phyloP scores from a whole-genome alignment of 2,329 filamentous ascomycete genomes.

The Pseudocercospora musae region DNA sequence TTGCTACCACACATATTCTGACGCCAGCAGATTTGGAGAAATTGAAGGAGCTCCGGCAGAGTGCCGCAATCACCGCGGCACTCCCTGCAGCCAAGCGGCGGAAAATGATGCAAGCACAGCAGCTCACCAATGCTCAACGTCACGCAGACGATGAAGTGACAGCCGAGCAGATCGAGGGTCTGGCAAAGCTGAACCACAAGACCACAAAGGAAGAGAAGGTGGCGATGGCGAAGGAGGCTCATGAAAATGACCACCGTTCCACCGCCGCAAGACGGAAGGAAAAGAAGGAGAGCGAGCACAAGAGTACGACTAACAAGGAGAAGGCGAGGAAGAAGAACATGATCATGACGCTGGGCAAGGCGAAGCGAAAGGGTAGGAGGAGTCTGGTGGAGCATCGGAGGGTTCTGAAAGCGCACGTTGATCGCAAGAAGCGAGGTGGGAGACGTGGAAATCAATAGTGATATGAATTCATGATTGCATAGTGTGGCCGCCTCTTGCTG shows the following conservation, averaged over 20 bases:
- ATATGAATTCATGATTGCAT: not conserved
- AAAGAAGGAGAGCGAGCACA: constrained; percentile 83
- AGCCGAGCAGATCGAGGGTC: constrained; percentile 85
- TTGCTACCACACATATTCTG: constrained; percentile 90
- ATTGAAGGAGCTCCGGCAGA: constrained; percentile 78
- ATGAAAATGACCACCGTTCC: constrained; percentile 67
- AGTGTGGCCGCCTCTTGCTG: no score
- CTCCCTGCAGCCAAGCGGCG: constrained; percentile 46
- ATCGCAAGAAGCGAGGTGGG: constrained; percentile 79
- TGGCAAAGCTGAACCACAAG: constrained; percentile 73
- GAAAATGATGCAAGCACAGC: constrained; percentile 32
- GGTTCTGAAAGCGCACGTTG: constrained; percentile 75
- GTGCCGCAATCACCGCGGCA: constrained; percentile 66
- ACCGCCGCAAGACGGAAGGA: constrained; percentile 80
- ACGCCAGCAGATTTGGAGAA: constrained; percentile 96
- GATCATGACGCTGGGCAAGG: constrained; percentile 95
- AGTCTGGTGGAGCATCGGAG: constrained; percentile 83
- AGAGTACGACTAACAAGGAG: constrained; percentile 96
- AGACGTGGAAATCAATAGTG: constrained; percentile 65
- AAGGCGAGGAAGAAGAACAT: constrained; percentile 98
- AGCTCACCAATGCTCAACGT: constrained; percentile 28
- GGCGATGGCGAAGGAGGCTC: constrained; percentile 67
- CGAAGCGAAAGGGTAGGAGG: constrained; percentile 90
- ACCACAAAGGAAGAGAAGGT: constrained; percentile 85
- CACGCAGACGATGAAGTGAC: constrained; percentile 86